phyloP scores from a whole-genome alignment of 495 filamentous ascomycete genomes.

The Aspergillus conjunctus region DNA sequence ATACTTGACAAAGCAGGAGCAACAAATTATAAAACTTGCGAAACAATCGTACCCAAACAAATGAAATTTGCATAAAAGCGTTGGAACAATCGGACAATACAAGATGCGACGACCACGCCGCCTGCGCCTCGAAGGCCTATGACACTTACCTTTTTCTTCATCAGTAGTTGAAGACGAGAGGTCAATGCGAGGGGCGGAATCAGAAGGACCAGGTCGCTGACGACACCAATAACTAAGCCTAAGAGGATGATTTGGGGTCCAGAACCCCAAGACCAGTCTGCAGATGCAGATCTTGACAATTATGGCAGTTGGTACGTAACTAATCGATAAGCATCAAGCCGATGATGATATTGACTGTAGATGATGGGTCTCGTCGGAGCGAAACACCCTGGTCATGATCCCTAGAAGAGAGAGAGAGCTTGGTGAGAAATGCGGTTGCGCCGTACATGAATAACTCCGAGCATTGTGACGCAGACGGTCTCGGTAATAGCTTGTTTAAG shows the following conservation, averaged over 20 bases:
- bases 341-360: constrained; percentile 39
- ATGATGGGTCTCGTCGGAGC: constrained; percentile 37
- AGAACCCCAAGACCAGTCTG: constrained; percentile 39
- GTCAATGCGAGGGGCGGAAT: constrained; percentile 39
- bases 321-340: constrained; percentile 41
- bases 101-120: constrained; percentile 40
- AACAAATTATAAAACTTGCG: too few relatives aligned
- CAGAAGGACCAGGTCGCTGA: constrained; percentile 41
- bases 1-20: too few relatives aligned
- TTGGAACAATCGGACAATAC: constrained; percentile 1
- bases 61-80: too few relatives aligned
- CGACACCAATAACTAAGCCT: constrained; percentile 41
- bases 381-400: constrained; percentile 45
- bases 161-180: constrained; percentile 35
- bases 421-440: constrained; percentile 43
- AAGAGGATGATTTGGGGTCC: constrained; percentile 39
- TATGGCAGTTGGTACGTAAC: constrained; percentile 45
- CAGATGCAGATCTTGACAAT: constrained; percentile 45
- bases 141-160: constrained; percentile 38
- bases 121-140: constrained; percentile 40
- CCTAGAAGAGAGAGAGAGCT: constrained; percentile 39
- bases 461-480: constrained; percentile 36
- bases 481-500: constrained; percentile 12
- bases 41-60: too few relatives aligned
- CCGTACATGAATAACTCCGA: constrained; percentile 39